A percentile compares a stretch with the other conserved stretches of the same genome.
Conservation (phyloP, 148 eudicot genomes). For the Selenicereus undatus region DNA sequence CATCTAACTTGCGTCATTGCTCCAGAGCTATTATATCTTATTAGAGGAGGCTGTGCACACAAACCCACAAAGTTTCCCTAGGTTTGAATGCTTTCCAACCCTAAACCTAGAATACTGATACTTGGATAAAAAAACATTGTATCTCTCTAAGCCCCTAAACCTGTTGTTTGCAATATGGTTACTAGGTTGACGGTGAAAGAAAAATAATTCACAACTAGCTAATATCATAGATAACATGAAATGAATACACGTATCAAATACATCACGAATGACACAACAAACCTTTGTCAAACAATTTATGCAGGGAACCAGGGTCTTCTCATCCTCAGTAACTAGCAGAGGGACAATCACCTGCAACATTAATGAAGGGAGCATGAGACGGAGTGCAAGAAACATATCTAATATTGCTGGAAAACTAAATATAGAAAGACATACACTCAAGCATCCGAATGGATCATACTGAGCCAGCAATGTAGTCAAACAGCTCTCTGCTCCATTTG, state of each 20-base stretch:
- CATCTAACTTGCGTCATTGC: no score
- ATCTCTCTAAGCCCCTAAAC: no score
- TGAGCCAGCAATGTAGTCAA: constrained; percentile 68
- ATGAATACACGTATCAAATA: not conserved
- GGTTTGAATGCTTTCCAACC: no score
- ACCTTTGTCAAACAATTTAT: constrained; percentile 96
- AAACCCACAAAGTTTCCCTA: no score
- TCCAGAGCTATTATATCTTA: no score
- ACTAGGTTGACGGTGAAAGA: no score
- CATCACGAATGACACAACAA: constrained; percentile 2
- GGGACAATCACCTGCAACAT: constrained; percentile 79
- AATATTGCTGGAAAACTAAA: not conserved
- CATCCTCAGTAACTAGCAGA: constrained; percentile 75
- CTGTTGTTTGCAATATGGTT: no score
- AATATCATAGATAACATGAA: not conserved
- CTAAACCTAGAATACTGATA: no score
- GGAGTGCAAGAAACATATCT: not conserved
- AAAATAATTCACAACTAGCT: not conserved
- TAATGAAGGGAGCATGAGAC: constrained; percentile 11
- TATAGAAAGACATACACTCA: constrained; percentile 53
- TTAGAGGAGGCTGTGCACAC: no score
- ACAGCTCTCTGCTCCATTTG: constrained; percentile 75
- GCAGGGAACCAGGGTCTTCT: constrained; percentile 85
- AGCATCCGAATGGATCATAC: constrained; percentile 72
- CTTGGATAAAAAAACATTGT: no score